A percentile compares a stretch with the other conserved stretches of the same genome.
phyloP scores from a whole-genome alignment of 2,329 filamentous ascomycete species.

The Botryotinia convoluta region DNA sequence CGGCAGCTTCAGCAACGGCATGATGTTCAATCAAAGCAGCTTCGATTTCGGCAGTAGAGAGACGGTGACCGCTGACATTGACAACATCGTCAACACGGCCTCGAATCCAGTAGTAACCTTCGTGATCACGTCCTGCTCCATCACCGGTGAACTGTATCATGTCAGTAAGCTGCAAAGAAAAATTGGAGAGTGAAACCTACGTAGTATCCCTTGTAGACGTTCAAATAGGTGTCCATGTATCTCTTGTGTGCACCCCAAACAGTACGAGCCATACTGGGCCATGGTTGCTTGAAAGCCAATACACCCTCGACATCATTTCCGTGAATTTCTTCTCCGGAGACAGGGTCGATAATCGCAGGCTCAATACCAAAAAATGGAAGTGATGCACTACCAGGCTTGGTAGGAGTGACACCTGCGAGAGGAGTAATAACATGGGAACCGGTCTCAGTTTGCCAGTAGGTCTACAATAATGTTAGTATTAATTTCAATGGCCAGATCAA shows the following conservation, averaged over 20 bases:
- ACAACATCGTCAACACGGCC: slow-evolving; percentile 98
- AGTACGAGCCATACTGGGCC: slow-evolving; percentile 97
- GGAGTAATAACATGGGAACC: slow-evolving; percentile 95
- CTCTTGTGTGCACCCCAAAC: slow-evolving; percentile 97
- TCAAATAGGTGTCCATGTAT: slow-evolving; percentile 98
- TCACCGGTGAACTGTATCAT: slow-evolving; percentile 75
- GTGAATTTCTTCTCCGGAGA: slow-evolving; percentile 87
- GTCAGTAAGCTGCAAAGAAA: slow-evolving; percentile 22
- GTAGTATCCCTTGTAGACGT: slow-evolving; percentile 97
- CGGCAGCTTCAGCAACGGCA: slow-evolving; percentile 87
- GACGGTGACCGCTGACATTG: slow-evolving; percentile 92
- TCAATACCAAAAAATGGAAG: slow-evolving; percentile 98
- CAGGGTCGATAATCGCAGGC: slow-evolving; percentile 93
- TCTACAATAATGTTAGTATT: slow-evolving; percentile 52
- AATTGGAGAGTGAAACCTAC: slow-evolving; percentile 53
- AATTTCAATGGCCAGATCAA: slow-evolving; percentile 27
- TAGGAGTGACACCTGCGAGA: slow-evolving; percentile 87
- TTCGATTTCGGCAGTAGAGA: slow-evolving; percentile 97
- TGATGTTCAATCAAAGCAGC: slow-evolving; percentile 92
- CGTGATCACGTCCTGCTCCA: slow-evolving; percentile 91
- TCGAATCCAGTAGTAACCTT: slow-evolving; percentile 99
- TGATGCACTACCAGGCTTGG: slow-evolving; percentile 93
- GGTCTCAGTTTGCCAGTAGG: slow-evolving; percentile 99
- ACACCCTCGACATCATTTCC: slow-evolving; percentile 98
- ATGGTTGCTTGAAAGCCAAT: slow-evolving; percentile 66